Evolutionary conservation across 2,329 filamentous ascomycete genomes (phyloP).

Genomic region (Aspergillus neoniger): DNA sequence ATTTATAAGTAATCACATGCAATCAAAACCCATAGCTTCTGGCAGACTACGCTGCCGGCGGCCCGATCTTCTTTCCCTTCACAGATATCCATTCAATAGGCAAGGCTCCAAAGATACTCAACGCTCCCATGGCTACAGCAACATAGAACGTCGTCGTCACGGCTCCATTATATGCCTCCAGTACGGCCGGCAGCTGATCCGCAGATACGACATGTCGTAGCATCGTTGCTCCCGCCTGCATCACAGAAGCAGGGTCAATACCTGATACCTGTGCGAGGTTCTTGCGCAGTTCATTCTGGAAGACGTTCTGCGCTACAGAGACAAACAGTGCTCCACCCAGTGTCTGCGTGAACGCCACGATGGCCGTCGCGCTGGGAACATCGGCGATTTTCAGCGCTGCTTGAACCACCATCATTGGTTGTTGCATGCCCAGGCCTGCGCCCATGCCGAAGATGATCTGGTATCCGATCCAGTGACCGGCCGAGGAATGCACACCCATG

Average conservation of each 20-base stretch:
- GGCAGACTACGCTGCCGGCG: not conserved
- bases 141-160: slow-evolving; percentile 43
- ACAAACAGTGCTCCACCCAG: slow-evolving; percentile 43
- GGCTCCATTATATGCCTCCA: slow-evolving; percentile 41
- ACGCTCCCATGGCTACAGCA: slow-evolving; percentile 39
- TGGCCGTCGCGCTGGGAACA: slow-evolving; percentile 37
- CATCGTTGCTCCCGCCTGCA: slow-evolving; percentile 41
- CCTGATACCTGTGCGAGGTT: slow-evolving; percentile 31
- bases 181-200: slow-evolving; percentile 30
- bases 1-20: too few relatives aligned
- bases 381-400: slow-evolving; percentile 34
- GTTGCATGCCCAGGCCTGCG: slow-evolving; percentile 40
- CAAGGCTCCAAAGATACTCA: slow-evolving; percentile 36
- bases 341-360: slow-evolving; percentile 41
- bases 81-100: slow-evolving; percentile 46
- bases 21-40: not conserved
- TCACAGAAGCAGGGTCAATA: slow-evolving; percentile 29
- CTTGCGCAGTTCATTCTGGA: slow-evolving; percentile 37
- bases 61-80: slow-evolving; percentile 45
- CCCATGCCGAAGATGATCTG: slow-evolving; percentile 41
- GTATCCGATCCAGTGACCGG: slow-evolving; percentile 43
- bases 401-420: slow-evolving; percentile 39
- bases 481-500: slow-evolving; percentile 32
- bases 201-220: slow-evolving; percentile 33
- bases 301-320: slow-evolving; percentile 37